Base-by-base conservation (phyloP, 2,329 filamentous ascomycete genomes). In the Diaporthe capsici region DNA sequence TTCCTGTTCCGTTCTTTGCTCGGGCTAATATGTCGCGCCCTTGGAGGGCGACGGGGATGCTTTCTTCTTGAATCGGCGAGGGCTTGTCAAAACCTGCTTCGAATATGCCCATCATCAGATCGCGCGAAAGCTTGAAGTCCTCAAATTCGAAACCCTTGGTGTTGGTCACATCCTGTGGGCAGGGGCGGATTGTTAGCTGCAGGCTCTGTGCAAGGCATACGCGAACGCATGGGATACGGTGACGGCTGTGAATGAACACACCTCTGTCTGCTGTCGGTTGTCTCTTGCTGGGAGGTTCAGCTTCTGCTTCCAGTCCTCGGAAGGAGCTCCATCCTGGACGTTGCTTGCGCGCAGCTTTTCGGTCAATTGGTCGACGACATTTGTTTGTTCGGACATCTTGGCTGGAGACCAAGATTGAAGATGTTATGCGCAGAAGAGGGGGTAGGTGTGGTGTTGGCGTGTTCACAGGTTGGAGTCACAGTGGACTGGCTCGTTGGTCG, bases 11-110 rank as follows among this genome's bases (percentile, higher is more conserved):
- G 85, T 99, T 99, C 89, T 99, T 99, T 79, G 97, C 97, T 85
- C 97, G 92, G 76, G 97, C 97, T 78, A 99, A 91, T 81, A 99
- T 96, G 83, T 99, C 97, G 86, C 96, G 92, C 74, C 97, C 97
- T 65, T 96, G 98, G 75, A 99, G 90, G 70, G 97, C 97, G 79
- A 99, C 96, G 65, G 97, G 97, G 82, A 99, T 98, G 73, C 97
- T 95, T 87, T 98, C 97, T 92, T 99, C 97, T 91, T 99, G 97
- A 81, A 99, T 99, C 15, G 97, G 97, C 75, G 97, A 99, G 22
- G 97, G 97, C 87, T 98, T 98, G 85, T 99, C 97, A 85, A 98
- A 99, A 78, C 97, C 97, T 80, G 97, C 97, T 88, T 99, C 97
- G 85, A 98, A 99, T 79, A 99, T 98, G 78, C 97, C 97, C 96